A percentile compares a stretch with the other conserved stretches of the same genome.
Conservation (phyloP, 495 filamentous ascomycete genomes). For the Lophiostoma macrostomum region DNA sequence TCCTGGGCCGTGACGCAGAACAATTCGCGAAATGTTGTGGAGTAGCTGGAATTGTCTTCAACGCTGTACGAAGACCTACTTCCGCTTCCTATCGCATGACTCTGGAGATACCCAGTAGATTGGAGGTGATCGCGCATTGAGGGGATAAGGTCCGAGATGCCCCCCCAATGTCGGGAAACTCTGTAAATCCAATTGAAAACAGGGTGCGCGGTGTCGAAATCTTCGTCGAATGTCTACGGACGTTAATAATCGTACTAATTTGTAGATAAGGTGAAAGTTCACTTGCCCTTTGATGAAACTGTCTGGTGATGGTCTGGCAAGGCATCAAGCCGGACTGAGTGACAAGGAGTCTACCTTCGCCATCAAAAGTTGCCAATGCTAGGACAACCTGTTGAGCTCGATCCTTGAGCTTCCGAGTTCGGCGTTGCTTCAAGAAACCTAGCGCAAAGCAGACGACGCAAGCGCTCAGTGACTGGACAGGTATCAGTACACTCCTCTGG, state of each 20-base stretch:
- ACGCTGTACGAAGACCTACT: slow-evolving; percentile 24
- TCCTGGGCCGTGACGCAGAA: slow-evolving; percentile 78
- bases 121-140: slow-evolving; percentile 60
- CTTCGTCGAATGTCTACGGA: slow-evolving; percentile 64
- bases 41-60: slow-evolving; percentile 59
- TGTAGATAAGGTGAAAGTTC: not conserved
- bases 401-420: slow-evolving; percentile 53
- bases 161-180: slow-evolving; percentile 71
- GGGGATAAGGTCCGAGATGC: slow-evolving; percentile 63
- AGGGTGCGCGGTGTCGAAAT: slow-evolving; percentile 71
- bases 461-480: slow-evolving; percentile 54
- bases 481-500: not conserved
- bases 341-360: slow-evolving; percentile 71
- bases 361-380: slow-evolving; percentile 73
- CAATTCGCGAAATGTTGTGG: slow-evolving; percentile 75
- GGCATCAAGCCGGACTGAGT: slow-evolving; percentile 79
- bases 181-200: slow-evolving; percentile 87
- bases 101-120: slow-evolving; percentile 13
- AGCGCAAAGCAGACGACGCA: slow-evolving; percentile 58
- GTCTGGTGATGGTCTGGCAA: slow-evolving; percentile 71
- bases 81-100: slow-evolving; percentile 7
- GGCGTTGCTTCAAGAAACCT: slow-evolving; percentile 55
- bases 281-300: slow-evolving; percentile 65
- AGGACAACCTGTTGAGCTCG: slow-evolving; percentile 77
- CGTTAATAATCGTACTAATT: not conserved